These are phyloP conservation scores for Scytalidium lignicola DNA, from an alignment of 2,329 filamentous ascomycete genomes.

Conservation along the genomic window DNA sequence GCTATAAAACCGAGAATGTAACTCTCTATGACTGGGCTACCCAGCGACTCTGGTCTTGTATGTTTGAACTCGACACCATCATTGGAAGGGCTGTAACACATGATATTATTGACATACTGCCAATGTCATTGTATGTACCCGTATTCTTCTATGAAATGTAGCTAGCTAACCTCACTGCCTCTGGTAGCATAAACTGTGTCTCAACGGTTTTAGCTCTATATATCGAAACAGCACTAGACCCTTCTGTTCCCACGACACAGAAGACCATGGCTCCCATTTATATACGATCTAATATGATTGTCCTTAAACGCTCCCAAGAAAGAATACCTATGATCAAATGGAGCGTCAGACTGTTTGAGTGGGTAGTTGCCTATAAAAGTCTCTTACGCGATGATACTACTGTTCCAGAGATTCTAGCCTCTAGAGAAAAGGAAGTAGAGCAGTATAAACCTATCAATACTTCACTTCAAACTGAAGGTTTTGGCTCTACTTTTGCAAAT, in stretches of 20 bases:
- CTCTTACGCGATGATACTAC: background rate
- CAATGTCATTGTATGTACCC: background rate
- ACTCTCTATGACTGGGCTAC: background rate
- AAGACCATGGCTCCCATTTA: background rate
- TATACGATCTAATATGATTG: background rate
- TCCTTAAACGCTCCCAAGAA: background rate
- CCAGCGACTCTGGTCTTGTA: background rate
- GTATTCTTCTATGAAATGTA: background rate
- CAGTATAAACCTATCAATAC: background rate
- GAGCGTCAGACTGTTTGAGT: background rate
- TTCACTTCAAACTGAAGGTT: background rate
- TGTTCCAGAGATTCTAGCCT: background rate
- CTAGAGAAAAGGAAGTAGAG: background rate
- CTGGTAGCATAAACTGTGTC: background rate
- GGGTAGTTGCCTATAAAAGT: background rate
- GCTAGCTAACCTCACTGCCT: background rate
- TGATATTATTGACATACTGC: background rate
- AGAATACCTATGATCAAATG: background rate
- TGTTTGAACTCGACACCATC: constrained; percentile 3
- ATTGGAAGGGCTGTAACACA: constrained; percentile 2
- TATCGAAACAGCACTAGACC: background rate
- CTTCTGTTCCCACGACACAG: background rate
- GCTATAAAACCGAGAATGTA: background rate
- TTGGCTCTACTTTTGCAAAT: background rate
- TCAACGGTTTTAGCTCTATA: background rate